Evolutionary conservation across 23 red algal species (phyloP), one percentile per base, ranked within the genome.

Genomic region (Gracilaria gracilis): DNA sequence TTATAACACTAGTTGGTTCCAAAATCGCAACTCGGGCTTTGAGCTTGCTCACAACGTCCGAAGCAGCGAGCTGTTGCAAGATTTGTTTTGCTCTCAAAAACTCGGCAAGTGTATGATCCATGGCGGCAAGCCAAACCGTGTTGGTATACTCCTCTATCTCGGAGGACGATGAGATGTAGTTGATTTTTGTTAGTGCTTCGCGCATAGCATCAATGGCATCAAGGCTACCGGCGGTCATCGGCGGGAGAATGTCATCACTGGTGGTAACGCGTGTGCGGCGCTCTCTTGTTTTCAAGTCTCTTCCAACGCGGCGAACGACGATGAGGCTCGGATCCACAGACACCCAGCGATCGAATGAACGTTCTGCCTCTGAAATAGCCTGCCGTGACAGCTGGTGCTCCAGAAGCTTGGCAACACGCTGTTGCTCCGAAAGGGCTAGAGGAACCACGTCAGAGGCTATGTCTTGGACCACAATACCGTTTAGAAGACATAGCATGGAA

Each of bases 401-500:
- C 4, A 92, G 31, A 21, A 92, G 59, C 7, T 77, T 65, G 64
- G 89, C 77, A 76, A 92, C 79, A 21, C 89, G 89, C 36, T 74
- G 25, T 76, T 92, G 89, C 54, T 92, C 89, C 20, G 58, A 40
- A 12, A 92, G n/a, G 0, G 89, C 89, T 33, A 84, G 44, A 32
- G 78, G 64, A 27, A 92, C 37, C 15, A 84, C 80, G 40, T 92
- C 89, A 0, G 62, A 12, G 15, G 27, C 69, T 20, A 84, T 58
- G 75, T 83, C 89, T 24, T 92, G 75, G 24, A 92, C 46, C 14
- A 92, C 89, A 33, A 92, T 72, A 1, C 89, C 89, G 59, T 92
- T 92, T 37, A 92, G 42, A 4, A 92, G 24, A 29, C 89, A 74
- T 8, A 92, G 67, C 62, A 84, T 58, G 21, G 89, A 84, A 37